A percentile compares a stretch with the other conserved stretches of the same genome.
Evolutionary conservation across 352 stramenopile genomes (phyloP).

Genomic region (Phytophthora multivora): DNA sequence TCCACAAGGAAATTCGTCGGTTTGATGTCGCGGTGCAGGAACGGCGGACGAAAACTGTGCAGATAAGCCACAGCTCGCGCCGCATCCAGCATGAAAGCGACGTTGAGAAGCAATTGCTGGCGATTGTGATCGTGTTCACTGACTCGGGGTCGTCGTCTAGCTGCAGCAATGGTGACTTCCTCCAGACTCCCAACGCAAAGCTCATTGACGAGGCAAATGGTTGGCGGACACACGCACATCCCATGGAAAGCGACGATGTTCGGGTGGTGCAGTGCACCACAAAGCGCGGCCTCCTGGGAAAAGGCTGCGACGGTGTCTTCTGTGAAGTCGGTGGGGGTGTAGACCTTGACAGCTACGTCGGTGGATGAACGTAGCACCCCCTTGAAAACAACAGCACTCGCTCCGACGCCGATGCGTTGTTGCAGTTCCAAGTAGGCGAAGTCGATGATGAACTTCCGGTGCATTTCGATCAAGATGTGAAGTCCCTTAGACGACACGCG

Average conservation of each 20-base stretch:
- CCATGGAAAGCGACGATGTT: constrained; percentile 72
- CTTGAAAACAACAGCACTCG: constrained; percentile 57
- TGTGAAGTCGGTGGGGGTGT: constrained; percentile 64
- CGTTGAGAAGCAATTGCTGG: constrained; percentile 60
- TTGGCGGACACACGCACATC: constrained; percentile 67
- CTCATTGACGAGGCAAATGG: constrained; percentile 72
- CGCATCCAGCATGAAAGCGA: constrained; percentile 71
- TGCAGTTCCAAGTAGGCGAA: constrained; percentile 68
- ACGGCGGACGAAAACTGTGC: constrained; percentile 73
- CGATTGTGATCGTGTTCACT: constrained; percentile 43
- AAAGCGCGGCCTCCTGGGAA: constrained; percentile 65
- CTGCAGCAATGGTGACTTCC: constrained; percentile 50
- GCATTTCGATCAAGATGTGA: constrained; percentile 74
- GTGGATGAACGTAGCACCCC: constrained; percentile 50
- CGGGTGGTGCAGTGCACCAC: constrained; percentile 57
- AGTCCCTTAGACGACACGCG: constrained; percentile 61
- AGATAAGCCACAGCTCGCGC: constrained; percentile 71
- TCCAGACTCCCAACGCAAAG: constrained; percentile 67
- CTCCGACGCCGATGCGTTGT: constrained; percentile 53
- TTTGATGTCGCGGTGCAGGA: constrained; percentile 83
- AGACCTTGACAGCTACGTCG: constrained; percentile 71
- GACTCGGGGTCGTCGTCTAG: constrained; percentile 26
- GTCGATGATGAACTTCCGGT: constrained; percentile 77
- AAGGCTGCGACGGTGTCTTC: constrained; percentile 63
- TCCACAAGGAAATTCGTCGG: constrained; percentile 78